Evolutionary conservation across 495 filamentous ascomycete genomes (phyloP), one percentile per base, ranked within the genome.

Genomic region (Podospora appendiculata): DNA sequence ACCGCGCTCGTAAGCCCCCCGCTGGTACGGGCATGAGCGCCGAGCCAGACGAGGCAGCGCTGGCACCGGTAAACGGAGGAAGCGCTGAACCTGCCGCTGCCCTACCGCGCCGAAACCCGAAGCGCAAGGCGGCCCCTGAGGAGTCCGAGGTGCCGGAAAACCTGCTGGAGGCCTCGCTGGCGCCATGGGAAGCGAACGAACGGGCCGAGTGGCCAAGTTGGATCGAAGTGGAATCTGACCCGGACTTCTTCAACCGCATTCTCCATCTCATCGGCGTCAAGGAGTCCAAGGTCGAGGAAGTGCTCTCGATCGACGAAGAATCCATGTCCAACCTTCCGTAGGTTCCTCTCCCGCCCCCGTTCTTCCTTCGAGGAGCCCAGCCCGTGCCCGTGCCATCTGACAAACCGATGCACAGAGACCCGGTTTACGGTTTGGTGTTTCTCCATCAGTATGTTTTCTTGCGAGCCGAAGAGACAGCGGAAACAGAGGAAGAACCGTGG

Each of bases 171-270:
- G 55, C 61, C 3, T 58, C 67, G 4, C 55, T 77, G 4, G 53
- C 45, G 8, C 67, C 64, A 2, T 74, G 73, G 64, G 53, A 54
- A 13, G 55, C 56, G 8, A 58, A 75, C 39, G 77, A 81, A 48
- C 67, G 66, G 8, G 56, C 62, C 11, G 69, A 70, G 33, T 80
- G 76, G 68, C 59, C 58, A 2, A 90, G 89, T 19, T 98, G 90
- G 76, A 86, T 84, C 43, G 90, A 96, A 61, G 75, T 96, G 38
- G 90, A 95, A 65, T 94, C 89, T 0, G 91, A 98, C 50, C 93
- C 93, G 88, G 84, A 80, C 33, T 78, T 90, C 39, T 95, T 96
- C 76, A 91, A 87, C 58, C 79, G 82, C 33, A 91, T 96, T 70
- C 77, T 98, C 17, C 76, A 75, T 18, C 80, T 87, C 25, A 83